phyloP scores from a whole-genome alignment of 2,329 filamentous ascomycete genomes.

The Juglanconis sp. region DNA sequence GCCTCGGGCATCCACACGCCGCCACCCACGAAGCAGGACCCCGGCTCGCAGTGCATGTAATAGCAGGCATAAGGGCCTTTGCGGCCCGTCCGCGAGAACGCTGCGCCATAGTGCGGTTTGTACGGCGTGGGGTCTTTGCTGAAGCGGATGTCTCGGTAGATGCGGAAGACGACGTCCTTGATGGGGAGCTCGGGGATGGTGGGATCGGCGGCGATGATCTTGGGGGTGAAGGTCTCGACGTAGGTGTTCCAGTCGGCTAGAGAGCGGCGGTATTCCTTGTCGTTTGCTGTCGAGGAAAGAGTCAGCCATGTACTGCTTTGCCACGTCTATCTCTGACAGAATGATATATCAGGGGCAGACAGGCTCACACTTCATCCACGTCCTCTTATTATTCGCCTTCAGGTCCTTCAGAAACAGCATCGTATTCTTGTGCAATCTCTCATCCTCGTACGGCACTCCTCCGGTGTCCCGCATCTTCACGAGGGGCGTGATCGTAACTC shows the following conservation, averaged over 20 bases:
- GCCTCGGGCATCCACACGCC: slow-evolving; percentile 79
- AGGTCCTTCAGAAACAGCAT: slow-evolving; percentile 56
- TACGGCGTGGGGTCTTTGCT: slow-evolving; percentile 82
- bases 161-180: slow-evolving; percentile 84
- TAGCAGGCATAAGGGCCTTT: slow-evolving; percentile 88
- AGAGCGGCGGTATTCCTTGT: slow-evolving; percentile 73
- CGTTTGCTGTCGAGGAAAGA: slow-evolving; percentile 56
- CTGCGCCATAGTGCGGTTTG: slow-evolving; percentile 83
- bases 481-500: slow-evolving; percentile 39
- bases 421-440: slow-evolving; percentile 55
- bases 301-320: not conserved
- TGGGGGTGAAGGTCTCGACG: slow-evolving; percentile 67
- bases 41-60: slow-evolving; percentile 79
- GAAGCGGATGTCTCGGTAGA: slow-evolving; percentile 84
- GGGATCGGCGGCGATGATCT: slow-evolving; percentile 68
- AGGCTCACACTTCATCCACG: slow-evolving; percentile 55
- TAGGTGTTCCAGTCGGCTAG: slow-evolving; percentile 81
- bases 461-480: slow-evolving; percentile 38
- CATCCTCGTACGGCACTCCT: slow-evolving; percentile 48
- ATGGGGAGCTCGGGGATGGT: slow-evolving; percentile 83
- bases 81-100: slow-evolving; percentile 81
- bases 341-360: not conserved
- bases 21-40: slow-evolving; percentile 70
- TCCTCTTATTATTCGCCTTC: slow-evolving; percentile 55
- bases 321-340: too few species aligned